Conservation (phyloP, 805 yeast genomes). For the Wickerhamiella slavikovae region DNA sequence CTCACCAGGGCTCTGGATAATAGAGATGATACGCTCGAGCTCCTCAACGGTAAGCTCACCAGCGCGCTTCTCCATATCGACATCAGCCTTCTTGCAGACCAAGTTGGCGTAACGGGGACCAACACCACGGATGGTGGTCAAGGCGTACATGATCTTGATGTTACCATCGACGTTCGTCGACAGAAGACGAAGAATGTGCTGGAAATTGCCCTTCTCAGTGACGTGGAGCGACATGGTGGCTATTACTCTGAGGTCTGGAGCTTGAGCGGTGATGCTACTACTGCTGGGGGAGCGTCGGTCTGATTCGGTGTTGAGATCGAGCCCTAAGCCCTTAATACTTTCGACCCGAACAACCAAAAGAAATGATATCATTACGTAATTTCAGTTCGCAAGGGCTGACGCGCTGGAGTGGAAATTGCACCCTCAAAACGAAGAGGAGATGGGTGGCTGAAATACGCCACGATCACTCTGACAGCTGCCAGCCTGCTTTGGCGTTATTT, state of each 20-base stretch:
- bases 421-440: no score
- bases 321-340: no score
- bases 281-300: no score
- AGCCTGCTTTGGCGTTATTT: no score
- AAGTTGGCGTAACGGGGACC: slow-evolving; percentile 99
- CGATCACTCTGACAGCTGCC: no score
- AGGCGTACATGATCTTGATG: slow-evolving; percentile 99
- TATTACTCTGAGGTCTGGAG: no score
- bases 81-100: slow-evolving; percentile 99
- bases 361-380: no score
- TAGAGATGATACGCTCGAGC: slow-evolving; percentile 98
- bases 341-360: no score
- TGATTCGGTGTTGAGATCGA: no score
- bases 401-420: no score
- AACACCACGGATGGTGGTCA: slow-evolving; percentile 99
- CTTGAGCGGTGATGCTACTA: slow-evolving; percentile 1
- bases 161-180: slow-evolving; percentile 99
- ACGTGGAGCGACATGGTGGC: slow-evolving; percentile 76
- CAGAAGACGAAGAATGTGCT: slow-evolving; percentile 99
- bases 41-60: slow-evolving; percentile 99
- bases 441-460: no score
- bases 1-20: slow-evolving; percentile 99
- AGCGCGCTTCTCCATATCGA: slow-evolving; percentile 94
- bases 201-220: slow-evolving; percentile 98
- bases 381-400: no score